phyloP scores from a whole-genome alignment of 805 yeast genomes.

The Candida quercuum region DNA sequence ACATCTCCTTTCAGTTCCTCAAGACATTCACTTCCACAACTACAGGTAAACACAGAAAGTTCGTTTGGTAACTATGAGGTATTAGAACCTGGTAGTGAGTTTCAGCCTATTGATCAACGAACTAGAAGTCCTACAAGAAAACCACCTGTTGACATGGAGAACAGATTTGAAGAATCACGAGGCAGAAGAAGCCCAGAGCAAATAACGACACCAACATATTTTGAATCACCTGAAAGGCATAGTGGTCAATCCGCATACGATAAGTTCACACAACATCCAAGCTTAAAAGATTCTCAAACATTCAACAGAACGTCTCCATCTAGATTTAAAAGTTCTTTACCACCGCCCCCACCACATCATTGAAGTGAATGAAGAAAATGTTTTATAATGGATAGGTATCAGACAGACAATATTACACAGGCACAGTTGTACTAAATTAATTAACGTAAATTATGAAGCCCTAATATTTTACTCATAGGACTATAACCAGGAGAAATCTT shows the following conservation, averaged over 20 bases:
- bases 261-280: constrained; percentile 9
- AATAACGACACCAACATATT: background rate
- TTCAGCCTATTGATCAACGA: background rate
- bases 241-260: constrained; percentile 47
- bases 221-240: constrained; percentile 22
- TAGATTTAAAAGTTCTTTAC: constrained; percentile 19
- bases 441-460: no score
- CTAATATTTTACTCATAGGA: no score
- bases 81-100: constrained; percentile 14
- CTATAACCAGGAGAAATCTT: no score
- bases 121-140: constrained; percentile 17
- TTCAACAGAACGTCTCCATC: constrained; percentile 17
- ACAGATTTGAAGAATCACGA: no score
- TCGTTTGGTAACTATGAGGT: constrained; percentile 8
- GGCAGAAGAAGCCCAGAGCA: background rate
- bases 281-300: constrained; percentile 1
- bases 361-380: no score
- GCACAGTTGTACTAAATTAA: background rate
- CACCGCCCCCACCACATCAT: constrained; percentile 13
- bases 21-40: constrained; percentile 1
- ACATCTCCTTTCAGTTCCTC: constrained; percentile 8
- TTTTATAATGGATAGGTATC: no score
- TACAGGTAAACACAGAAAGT: constrained; percentile 1
- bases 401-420: background rate
- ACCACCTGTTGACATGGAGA: constrained; percentile 14